phyloP scores from a whole-genome alignment of 345 rosid genomes.

The Eucalyptus erythrocorys region DNA sequence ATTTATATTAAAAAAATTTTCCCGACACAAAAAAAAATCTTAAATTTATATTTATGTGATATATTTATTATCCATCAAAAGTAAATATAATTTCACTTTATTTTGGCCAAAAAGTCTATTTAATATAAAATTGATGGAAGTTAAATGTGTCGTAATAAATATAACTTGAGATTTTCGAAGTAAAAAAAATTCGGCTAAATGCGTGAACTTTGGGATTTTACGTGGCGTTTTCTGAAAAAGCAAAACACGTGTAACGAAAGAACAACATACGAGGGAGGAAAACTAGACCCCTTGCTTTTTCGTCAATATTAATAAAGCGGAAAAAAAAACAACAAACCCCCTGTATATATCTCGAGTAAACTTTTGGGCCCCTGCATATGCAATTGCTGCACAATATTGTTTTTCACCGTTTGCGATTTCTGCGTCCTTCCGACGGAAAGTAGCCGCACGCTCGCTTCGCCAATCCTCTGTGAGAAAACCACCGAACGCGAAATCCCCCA shows the following conservation, averaged over 20 bases:
- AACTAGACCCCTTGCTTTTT: background rate
- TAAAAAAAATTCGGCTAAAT: no score
- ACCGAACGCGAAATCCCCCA: background rate
- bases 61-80: no score
- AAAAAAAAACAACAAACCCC: background rate
- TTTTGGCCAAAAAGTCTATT: rapidly evolving
- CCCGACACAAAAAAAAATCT: no score
- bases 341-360: background rate
- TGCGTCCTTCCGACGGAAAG: background rate
- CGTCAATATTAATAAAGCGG: background rate
- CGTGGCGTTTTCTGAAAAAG: background rate
- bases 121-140: rapidly evolving
- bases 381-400: background rate
- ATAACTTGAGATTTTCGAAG: background rate
- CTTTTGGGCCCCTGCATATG: background rate
- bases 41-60: rapidly evolving
- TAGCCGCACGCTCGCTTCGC: background rate
- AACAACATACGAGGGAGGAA: background rate
- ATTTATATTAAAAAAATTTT: no score
- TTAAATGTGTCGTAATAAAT: no score
- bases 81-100: no score
- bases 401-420: background rate
- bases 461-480: background rate
- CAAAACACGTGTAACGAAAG: background rate
- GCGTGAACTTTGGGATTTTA: background rate